Base-by-base conservation (phyloP, 2,329 filamentous ascomycete genomes). In the Cladosporium sp. region DNA sequence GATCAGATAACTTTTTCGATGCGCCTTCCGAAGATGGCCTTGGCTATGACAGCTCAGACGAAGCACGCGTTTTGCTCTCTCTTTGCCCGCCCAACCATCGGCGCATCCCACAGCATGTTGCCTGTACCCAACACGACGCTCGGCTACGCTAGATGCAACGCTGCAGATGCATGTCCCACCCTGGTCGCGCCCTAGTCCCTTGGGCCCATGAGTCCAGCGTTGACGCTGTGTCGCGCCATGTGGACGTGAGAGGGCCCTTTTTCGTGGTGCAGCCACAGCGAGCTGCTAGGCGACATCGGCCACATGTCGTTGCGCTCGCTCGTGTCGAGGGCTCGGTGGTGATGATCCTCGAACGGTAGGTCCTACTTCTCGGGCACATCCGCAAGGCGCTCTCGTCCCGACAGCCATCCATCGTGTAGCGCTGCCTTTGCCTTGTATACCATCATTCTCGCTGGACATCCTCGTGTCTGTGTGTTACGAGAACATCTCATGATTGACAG, bases 1-100 rank as follows among this genome's bases (percentile, higher is more conserved):
- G 50, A 63, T 63, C 61, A 63, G 61, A 63, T 63, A 56, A 63
- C 52, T 63, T 23, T 49, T 62, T n/a, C 40, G 40, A 46, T 21
- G 8, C 26, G 40, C 40, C 37, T 46, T n/a, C 40, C 40, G 40
- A 46, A 46, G 56, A n/a, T 26, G 35, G 26, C 29, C 18, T 50
- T 52, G 58, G 46, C 40, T 61, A 28, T 21, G 28, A 46, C 40
- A 23, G 21, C 12, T 26, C n/a, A 37, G 33, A 59, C 56, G 33
- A 44, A 23, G 23, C 12, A 50, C 44, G 44, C 44, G 44, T 50
- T 61, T 61, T 50, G 58, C 29, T 16, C 21, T 58, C 35, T 58
- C 58, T 29, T 61, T 28, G 46, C 40, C 31, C 28, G 28, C 7
- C 28, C 58, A 61, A 61, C 44, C 21, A 44, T n/a, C 40, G 40